Base-by-base conservation (phyloP, 148 eudicot genomes). In the Vaccinium corymbosum region DNA sequence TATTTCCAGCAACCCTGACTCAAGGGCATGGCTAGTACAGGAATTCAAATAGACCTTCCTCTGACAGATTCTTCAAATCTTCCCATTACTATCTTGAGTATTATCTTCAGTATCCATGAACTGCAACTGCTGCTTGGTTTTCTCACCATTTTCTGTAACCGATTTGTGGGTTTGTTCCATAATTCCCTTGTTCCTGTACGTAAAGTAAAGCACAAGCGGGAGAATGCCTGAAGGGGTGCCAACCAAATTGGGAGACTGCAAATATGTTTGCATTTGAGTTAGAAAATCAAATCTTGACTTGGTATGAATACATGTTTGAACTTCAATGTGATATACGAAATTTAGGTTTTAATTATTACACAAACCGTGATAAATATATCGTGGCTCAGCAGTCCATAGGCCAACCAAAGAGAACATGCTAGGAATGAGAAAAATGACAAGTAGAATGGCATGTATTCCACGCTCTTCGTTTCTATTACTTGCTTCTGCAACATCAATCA, bases 361-460 rank as follows among this genome's bases (percentile, higher is more conserved):
- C 94, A 10, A 70, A 93, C 98, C 92, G 90, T 87, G 10, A 94
- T 87, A 79, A 94, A 72, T 73, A 91, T 84, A 77, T 93, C 98
- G 15, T 86, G 95, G 87, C 96, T 89, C 32, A 94, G 89, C 64
- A 93, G 85, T 86, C 98, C 96, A 78, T 94, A 94, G 11, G 87
- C 89, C 91, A 91, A 84, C 98, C 98, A 93, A 76, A 90, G 81
- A 25, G 88, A 84, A 86, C 94, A 92, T 56, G 94, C 87, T 14
- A 93, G 91, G 79, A 94, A 93, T 29, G 95, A 92, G 91, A 92
- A 94, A 64, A 94, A 80, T 25, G 98, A 93, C 79, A 93, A 83
- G 86, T 89, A 81, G 86, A 94, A 94, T 13, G 98, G 96, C 94
- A 93, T 94, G 83, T 76, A 93, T 81, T 92, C 92, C 83, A 93